These are phyloP conservation scores for Penicillium silybi DNA, from an alignment of 495 filamentous ascomycete species.

Conservation along the genomic window DNA sequence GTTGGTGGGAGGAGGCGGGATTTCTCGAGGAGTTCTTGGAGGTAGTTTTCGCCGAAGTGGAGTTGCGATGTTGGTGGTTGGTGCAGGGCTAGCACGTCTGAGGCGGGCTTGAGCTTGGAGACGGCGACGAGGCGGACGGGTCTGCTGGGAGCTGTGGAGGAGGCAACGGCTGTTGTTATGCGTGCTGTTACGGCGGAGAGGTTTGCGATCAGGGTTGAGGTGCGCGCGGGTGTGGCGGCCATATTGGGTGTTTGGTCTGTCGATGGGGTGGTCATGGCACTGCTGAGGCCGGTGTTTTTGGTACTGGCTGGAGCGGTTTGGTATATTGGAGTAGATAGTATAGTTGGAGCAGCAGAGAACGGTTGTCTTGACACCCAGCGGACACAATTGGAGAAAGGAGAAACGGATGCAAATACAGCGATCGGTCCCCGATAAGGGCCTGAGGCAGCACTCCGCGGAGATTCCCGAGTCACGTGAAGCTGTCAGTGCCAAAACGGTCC, in stretches of 20 bases:
- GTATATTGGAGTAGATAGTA: neutral
- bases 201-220: constrained; percentile 37
- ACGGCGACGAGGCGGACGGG: constrained; percentile 79
- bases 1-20: constrained; percentile 70
- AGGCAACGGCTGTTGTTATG: constrained; percentile 27
- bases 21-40: constrained; percentile 87
- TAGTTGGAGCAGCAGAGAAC: neutral
- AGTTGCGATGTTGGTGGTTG: constrained; percentile 53
- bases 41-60: constrained; percentile 97
- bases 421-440: constrained; percentile 8
- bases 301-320: neutral
- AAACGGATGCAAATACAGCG: neutral
- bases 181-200: constrained; percentile 32
- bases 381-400: constrained; percentile 2
- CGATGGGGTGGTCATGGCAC: constrained; percentile 22
- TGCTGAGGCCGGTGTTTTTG: neutral
- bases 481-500: neutral
- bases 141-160: constrained; percentile 17
- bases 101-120: constrained; percentile 87
- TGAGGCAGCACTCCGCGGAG: constrained; percentile 20
- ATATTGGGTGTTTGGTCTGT: constrained; percentile 21
- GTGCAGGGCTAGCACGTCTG: constrained; percentile 83
- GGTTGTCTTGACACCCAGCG: neutral
- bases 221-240: constrained; percentile 35
- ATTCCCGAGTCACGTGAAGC: constrained; percentile 1